Base-by-base conservation (phyloP, 306 rosid genomes). In the Vachellia pachyceras region DNA sequence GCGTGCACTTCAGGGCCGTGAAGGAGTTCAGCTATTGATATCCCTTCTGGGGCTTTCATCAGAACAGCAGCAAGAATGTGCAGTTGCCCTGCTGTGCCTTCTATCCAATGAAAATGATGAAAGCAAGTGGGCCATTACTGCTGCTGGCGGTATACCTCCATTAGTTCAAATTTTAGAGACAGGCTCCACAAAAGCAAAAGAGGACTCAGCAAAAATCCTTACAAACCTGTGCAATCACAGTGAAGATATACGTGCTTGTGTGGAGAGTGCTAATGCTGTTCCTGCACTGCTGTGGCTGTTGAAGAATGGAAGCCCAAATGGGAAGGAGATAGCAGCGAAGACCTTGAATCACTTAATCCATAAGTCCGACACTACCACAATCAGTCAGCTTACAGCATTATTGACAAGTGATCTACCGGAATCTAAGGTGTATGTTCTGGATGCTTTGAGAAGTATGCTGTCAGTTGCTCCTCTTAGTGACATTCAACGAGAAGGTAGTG, bases 101-200 rank as follows among this genome's bases (percentile, higher is more conserved):
- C 85, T 95, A 73, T 95, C 99, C n/a, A 88, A 86, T 68, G 99
- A 93, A 90, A 95, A 91, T 82, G 99, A 93, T 80, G 99, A 95
- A 84, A 93, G 99, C 79, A 95, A 91, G 77, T 95, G 99, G 99
- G 95, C 98, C 70, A 95, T 95, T 41, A 95, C 99, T 77, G 99
- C 99, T 86, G 99, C 99, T 81, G 99, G 99, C 82, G 99, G 99
- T 79, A 95, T 95, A 84, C 99, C 99, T 81, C 99, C 99, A 7
- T 97, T 95, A 80, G 99, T 95, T 86, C 99, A 95, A 84, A 95
- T 95, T 87, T 88, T 95, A 52, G 99, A 95, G 92, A 84, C 97
- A 17, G 99, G 99, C 76, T 93, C 98, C 55, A 92, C 88, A 82
- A 95, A 93, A 85, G 99, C 99, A 71, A 95, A 93, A 88, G 99